Percentiles rank a stretch among this genome's conserved stretches.
Evolutionary conservation across 805 yeast genomes (phyloP).

Genomic region (Lipomyces japonicus): DNA sequence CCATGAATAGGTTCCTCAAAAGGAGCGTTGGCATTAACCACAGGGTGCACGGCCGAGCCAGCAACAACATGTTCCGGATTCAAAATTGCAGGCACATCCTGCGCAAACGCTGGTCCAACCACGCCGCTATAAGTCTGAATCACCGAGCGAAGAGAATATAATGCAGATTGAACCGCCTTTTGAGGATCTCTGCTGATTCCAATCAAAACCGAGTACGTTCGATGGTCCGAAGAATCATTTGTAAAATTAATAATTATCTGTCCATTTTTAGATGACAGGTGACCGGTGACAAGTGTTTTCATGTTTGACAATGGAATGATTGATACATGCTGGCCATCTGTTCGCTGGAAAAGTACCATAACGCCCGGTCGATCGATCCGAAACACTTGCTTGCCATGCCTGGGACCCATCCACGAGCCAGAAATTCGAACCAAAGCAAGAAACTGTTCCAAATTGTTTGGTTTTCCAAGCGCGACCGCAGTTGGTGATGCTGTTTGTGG

Average conservation of each 20-base stretch:
- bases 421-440: conserved; percentile 20
- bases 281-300: conserved; percentile 1
- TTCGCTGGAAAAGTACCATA: conserved; percentile 21
- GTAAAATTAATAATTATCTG: conserved; percentile 11
- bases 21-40: not conserved
- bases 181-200: conserved; percentile 24
- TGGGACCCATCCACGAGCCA: conserved; percentile 25
- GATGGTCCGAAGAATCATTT: conserved; percentile 20
- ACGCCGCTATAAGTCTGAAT: conserved; percentile 2
- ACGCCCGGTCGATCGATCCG: conserved; percentile 16
- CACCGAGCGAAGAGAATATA: conserved; percentile 15
- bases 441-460: conserved; percentile 14
- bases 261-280: conserved; percentile 19
- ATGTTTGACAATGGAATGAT: conserved; percentile 30
- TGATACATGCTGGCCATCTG: conserved; percentile 31
- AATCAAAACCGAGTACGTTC: conserved; percentile 24
- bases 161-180: conserved; percentile 20
- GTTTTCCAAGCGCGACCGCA: conserved; percentile 11
- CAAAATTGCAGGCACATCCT: not conserved
- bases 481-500: conserved; percentile 5
- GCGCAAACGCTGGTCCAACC: not conserved
- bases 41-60: conserved; percentile 3
- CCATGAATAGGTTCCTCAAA: conserved; percentile 14
- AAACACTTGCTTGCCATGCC: conserved; percentile 19
- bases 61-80: not conserved